A percentile compares a stretch with the other conserved stretches of the same genome.
phyloP scores from a whole-genome alignment of 768 basidiomycete genomes.

The Tylopilus cervinicoccineus region DNA sequence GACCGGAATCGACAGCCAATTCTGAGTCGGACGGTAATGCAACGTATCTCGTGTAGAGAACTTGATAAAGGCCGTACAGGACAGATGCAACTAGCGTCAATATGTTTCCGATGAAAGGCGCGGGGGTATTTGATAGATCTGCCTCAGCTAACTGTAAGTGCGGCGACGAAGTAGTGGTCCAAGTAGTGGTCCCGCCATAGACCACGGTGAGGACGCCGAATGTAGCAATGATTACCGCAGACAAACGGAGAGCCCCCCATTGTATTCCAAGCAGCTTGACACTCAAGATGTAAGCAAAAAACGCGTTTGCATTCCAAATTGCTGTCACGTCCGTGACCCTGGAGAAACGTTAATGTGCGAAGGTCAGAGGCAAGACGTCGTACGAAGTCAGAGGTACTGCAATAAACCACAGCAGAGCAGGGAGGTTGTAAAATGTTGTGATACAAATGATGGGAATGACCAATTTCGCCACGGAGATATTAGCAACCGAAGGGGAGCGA shows the following conservation, averaged over 20 bases:
- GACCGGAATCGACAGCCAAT: constrained; percentile 32
- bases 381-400: constrained; percentile 70
- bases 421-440: constrained; percentile 51
- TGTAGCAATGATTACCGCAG: constrained; percentile 78
- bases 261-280: constrained; percentile 60
- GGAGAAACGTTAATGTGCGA: constrained; percentile 7
- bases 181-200: constrained; percentile 60
- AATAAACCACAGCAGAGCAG: constrained; percentile 72
- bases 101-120: constrained; percentile 69
- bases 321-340: constrained; percentile 85
- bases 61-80: constrained; percentile 75
- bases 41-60: constrained; percentile 77
- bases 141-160: constrained; percentile 13
- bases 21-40: constrained; percentile 67
- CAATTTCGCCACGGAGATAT: constrained; percentile 34
- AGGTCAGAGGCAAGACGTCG: constrained; percentile 24
- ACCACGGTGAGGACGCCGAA: constrained; percentile 77
- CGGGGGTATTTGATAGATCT: constrained; percentile 26
- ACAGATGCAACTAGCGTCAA: constrained; percentile 71
- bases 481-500: constrained; percentile 1
- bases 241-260: constrained; percentile 61
- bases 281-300: constrained; percentile 88
- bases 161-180: constrained; percentile 33
- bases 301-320: constrained; percentile 86
- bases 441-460: constrained; percentile 23